Percentiles rank a stretch among this genome's conserved stretches.
Evolutionary conservation across 108 stramenopile genomes (phyloP).

Genomic region (Pseudonitzschia delicatissima): DNA sequence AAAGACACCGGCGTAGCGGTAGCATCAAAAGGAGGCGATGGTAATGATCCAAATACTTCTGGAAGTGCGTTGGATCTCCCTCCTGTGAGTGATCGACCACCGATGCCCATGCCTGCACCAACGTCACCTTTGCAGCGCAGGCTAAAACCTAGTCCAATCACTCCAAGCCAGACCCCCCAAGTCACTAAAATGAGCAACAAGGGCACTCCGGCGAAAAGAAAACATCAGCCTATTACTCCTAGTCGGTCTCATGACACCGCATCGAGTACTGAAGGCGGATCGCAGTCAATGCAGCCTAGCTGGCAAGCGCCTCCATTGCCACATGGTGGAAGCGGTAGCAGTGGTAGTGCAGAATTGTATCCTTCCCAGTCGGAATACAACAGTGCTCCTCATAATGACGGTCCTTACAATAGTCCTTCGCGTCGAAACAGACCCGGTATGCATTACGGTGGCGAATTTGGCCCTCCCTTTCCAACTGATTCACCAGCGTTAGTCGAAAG

Average conservation of each 20-base stretch:
- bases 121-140: slow-evolving; percentile 28
- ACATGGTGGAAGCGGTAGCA: background rate
- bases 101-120: slow-evolving; percentile 24
- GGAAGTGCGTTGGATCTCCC: background rate
- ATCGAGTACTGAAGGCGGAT: slow-evolving; percentile 3
- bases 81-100: background rate
- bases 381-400: background rate
- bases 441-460: slow-evolving; percentile 3
- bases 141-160: slow-evolving; percentile 31
- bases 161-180: slow-evolving; percentile 29
- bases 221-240: slow-evolving; percentile 14
- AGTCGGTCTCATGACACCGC: slow-evolving; percentile 11
- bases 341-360: slow-evolving; percentile 4
- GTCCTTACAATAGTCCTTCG: slow-evolving; percentile 2
- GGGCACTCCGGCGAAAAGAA: background rate
- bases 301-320: slow-evolving; percentile 10
- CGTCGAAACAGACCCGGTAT: background rate
- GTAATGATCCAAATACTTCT: no score
- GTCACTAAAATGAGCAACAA: background rate
- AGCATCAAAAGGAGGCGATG: background rate
- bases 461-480: background rate
- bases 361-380: background rate
- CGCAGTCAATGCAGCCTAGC: background rate
- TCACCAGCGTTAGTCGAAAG: slow-evolving; percentile 23
- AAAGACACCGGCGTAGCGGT: background rate